Evolutionary conservation across 495 filamentous ascomycete genomes (phyloP).

Genomic region (Pseudevernia furfuracea): DNA sequence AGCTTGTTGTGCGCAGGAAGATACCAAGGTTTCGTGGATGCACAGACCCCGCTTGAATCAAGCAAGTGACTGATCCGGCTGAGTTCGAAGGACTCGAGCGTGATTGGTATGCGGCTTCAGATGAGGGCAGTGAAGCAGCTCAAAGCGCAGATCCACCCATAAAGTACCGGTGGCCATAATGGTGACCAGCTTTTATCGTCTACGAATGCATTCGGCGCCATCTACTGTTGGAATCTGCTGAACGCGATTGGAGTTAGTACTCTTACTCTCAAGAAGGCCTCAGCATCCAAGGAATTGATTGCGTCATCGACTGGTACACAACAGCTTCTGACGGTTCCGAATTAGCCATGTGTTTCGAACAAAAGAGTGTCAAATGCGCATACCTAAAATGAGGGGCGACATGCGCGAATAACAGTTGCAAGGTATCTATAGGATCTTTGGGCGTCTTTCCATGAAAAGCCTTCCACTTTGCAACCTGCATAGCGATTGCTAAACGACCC

Average conservation of each 20-base stretch:
- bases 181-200: neutral
- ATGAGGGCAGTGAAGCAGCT: neutral
- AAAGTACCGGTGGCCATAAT: neutral
- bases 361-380: no score
- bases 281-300: no score
- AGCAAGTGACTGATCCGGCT: neutral
- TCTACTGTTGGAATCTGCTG: neutral
- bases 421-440: no score
- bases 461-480: no score
- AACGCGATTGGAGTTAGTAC: neutral
- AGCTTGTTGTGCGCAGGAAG: neutral
- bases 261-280: neutral
- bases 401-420: no score
- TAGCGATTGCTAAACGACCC: no score
- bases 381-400: no score
- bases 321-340: no score
- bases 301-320: no score
- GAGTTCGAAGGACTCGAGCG: neutral
- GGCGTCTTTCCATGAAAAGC: no score
- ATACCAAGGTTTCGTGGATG: neutral
- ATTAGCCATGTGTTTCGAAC: no score
- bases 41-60: neutral
- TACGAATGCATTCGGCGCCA: neutral
- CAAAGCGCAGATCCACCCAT: neutral
- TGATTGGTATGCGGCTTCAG: neutral